These are phyloP conservation scores for Starmerella kuoi DNA, from an alignment of 805 yeast genomes.

Conservation along the genomic window DNA sequence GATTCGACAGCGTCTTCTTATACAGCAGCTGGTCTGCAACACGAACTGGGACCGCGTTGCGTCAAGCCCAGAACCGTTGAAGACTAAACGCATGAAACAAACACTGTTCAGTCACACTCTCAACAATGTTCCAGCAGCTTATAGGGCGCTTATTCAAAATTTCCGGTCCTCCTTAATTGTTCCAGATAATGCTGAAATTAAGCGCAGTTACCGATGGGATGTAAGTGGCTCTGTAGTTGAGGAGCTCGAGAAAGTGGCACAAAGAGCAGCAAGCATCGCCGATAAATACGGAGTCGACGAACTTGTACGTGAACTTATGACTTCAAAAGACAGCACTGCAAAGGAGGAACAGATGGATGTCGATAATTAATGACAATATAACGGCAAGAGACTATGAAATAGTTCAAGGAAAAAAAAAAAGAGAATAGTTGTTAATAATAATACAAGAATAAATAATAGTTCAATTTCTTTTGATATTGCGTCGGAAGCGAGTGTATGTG, in stretches of 20 bases:
- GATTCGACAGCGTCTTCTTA: constrained; percentile 11
- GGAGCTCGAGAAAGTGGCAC: constrained; percentile 6
- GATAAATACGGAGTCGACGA: constrained; percentile 7
- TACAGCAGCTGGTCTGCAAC: constrained; percentile 16
- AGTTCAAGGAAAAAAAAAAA: no score
- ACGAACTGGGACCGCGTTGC: constrained; percentile 14
- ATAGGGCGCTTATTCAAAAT: background rate
- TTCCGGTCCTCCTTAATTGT: background rate
- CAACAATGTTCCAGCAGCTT: background rate
- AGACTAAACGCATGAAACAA: background rate
- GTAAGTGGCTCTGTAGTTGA: background rate
- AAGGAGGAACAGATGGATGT: background rate
- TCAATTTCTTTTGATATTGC: constrained; percentile 36
- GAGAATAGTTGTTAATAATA: background rate
- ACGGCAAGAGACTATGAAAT: no score
- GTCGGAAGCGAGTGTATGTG: constrained; percentile 45
- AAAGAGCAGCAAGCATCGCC: constrained; percentile 6
- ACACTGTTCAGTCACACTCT: constrained; percentile 11
- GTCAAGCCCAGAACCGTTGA: background rate
- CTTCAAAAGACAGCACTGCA: no score
- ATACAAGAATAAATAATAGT: background rate
- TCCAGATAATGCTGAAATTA: background rate
- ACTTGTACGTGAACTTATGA: constrained; percentile 2
- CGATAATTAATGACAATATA: constrained; percentile 2
- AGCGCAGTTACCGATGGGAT: constrained; percentile 7